phyloP scores from a whole-genome alignment of 225 moss, liverwort and hornwort genomes.

The Pleurozium schreberi region DNA sequence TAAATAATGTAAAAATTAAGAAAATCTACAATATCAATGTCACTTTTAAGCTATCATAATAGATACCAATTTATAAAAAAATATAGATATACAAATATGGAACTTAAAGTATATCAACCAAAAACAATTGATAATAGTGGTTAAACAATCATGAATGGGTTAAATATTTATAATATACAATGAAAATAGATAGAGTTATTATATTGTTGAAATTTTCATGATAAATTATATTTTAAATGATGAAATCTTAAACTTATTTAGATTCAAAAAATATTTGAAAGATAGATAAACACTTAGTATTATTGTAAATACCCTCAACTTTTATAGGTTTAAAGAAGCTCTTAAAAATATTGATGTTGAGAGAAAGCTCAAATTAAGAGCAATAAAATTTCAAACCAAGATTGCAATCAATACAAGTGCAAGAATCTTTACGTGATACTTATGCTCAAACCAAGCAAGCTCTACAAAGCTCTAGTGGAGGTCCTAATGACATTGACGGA shows the following conservation, averaged over 20 bases:
- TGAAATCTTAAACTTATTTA: background rate
- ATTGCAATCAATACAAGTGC: constrained; percentile 40
- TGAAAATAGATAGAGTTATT: background rate
- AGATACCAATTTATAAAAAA: background rate
- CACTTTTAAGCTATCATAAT: accelerated
- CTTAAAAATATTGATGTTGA: constrained; percentile 33
- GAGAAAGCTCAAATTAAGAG: constrained; percentile 31
- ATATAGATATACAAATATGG: background rate
- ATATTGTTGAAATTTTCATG: background rate
- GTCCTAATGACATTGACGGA: constrained; percentile 21
- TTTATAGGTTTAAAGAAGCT: constrained; percentile 50
- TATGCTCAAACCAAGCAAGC: constrained; percentile 42
- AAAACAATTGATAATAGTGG: background rate
- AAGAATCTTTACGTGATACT: constrained; percentile 41
- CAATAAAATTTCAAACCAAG: constrained; percentile 20
- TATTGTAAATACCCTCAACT: background rate
- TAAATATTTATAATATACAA: no score
- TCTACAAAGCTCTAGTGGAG: background rate
- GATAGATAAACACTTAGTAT: no score
- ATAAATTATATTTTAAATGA: no score
- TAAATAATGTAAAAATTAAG: background rate
- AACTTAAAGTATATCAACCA: no score
- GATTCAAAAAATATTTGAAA: background rate
- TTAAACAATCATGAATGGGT: background rate
- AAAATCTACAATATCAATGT: background rate